phyloP scores from a whole-genome alignment of 1,284 basidiomycete genomes.

The Termitomyces sp. region DNA sequence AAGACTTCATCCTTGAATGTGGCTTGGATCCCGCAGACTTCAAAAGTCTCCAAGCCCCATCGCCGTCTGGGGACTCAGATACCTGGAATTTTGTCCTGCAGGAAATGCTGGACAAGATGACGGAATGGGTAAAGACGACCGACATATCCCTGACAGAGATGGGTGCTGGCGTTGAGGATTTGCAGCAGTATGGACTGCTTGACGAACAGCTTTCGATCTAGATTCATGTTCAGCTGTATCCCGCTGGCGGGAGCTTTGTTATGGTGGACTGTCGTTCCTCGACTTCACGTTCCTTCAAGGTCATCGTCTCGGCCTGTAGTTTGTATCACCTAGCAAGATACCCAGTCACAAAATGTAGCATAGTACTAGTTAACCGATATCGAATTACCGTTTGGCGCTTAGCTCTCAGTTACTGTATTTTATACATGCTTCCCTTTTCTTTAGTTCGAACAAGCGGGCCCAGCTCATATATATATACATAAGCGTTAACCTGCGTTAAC shows the following conservation, averaged over 20 bases:
- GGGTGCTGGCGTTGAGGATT: neutral
- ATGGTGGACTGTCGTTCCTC: neutral
- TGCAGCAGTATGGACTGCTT: neutral
- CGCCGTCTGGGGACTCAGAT: neutral
- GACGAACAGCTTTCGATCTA: neutral
- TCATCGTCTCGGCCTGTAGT: neutral
- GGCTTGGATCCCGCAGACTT: slow-evolving; percentile 3
- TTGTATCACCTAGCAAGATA: slow-evolving; percentile 1
- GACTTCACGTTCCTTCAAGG: neutral
- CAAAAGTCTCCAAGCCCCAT: slow-evolving; percentile 1
- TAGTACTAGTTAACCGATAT: neutral
- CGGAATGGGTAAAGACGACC: slow-evolving; percentile 3
- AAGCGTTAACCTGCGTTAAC: too few species aligned
- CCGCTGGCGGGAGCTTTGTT: neutral
- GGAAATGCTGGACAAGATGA: slow-evolving; percentile 6
- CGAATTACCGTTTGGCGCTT: too few species aligned
- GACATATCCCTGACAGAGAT: neutral
- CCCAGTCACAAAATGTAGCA: neutral
- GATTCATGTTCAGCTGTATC: neutral
- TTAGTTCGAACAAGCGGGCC: too few species aligned
- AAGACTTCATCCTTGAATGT: slow-evolving; percentile 2
- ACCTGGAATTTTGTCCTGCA: slow-evolving; percentile 1
- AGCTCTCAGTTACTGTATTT: too few species aligned
- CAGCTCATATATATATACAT: too few species aligned
- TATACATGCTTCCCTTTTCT: too few species aligned